phyloP scores from a whole-genome alignment of 2,329 filamentous ascomycete species.

The Didymella arachidicola region DNA sequence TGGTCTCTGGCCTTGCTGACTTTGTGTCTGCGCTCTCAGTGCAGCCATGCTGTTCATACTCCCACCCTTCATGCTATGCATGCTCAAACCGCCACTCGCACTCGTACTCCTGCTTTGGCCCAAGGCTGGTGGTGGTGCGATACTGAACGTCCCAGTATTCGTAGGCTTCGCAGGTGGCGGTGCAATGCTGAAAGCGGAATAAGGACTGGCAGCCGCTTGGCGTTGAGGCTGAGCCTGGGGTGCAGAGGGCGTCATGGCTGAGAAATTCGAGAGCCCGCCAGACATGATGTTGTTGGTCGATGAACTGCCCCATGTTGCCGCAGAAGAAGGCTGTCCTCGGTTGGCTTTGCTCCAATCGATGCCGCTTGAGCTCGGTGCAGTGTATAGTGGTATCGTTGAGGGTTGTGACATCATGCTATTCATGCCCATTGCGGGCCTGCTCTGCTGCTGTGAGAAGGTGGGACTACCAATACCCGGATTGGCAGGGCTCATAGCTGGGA shows the following conservation, averaged over 20 bases:
- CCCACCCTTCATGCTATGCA: conserved; percentile 22
- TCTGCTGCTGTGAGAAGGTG: conserved; percentile 49
- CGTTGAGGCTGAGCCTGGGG: conserved; percentile 26
- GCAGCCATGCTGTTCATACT: conserved; percentile 37
- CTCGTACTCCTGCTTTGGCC: conserved; percentile 21
- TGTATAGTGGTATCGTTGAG: conserved; percentile 37
- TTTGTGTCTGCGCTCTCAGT: conserved; percentile 38
- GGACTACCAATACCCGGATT: conserved; percentile 46
- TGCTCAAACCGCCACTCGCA: conserved; percentile 24
- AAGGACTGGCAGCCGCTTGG: conserved; percentile 36
- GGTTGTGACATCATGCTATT: conserved; percentile 40
- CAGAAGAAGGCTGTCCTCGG: conserved; percentile 11
- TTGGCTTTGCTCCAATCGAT: conserved; percentile 46
- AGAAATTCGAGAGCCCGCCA: conserved; percentile 52
- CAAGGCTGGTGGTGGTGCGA: conserved; percentile 35
- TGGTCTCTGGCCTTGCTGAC: conserved; percentile 30
- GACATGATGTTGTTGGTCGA: conserved; percentile 26
- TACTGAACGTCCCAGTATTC: conserved; percentile 33
- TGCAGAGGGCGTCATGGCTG: conserved; percentile 61
- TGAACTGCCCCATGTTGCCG: conserved; percentile 37
- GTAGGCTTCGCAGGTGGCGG: conserved; percentile 43
- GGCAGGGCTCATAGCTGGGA: conserved; percentile 46
- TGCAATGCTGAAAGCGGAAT: conserved; percentile 50
- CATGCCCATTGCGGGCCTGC: conserved; percentile 45
- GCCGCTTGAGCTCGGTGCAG: conserved; percentile 26